Base-by-base conservation (phyloP, 1,284 basidiomycete species). In the Apiotrichum domesticum region DNA sequence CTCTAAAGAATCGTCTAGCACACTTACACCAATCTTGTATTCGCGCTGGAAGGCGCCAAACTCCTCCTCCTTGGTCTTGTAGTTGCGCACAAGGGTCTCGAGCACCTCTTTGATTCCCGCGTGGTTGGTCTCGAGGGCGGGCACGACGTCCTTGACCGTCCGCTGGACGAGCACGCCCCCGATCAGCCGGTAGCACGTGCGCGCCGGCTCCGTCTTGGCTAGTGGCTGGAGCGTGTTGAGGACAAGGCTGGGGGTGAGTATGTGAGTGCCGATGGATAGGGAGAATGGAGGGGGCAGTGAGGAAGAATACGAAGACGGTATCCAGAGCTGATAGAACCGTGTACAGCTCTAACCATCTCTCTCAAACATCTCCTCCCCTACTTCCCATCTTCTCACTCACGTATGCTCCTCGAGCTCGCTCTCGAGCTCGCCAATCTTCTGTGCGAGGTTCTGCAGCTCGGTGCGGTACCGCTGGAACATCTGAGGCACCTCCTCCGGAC, bases 181-280 rank as follows among this genome's bases (percentile, higher is more conserved):
- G 60, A 99, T 89, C 64, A 98, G 81, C 50, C 96, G 86, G 78
- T 98, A 99, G 77, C 96, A 98, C 78, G 91, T 93, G 59, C 96
- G 85, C 70, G 86, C 82, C 32, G 95, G 92, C 59, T 95, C 90
- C 7, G 85, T 85, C 65, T 93, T 86, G 58, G 69, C 46, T 6
- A 77, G 59, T n/a, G 75, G 75, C 51, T 87, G 83, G 34, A 99
- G 79, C 1, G 95, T 98, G 2, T 83, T 83, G 46, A 98, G 82
- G 8, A 99, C 96, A 14, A 98, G 81, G 44, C 93, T 98, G 66
- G 15, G 32, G 32, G 29, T 29, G 29, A 29, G 29, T 29, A 29
- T 29, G 29, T 3, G 29, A 3, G 29, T 29, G 29, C 29, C 29
- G 29, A 29, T 3, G 29, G 29, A 29, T 29, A 29, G 29, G 29